Conservation (phyloP, 2,329 filamentous ascomycete species). For the Exserohilum rostratum region DNA sequence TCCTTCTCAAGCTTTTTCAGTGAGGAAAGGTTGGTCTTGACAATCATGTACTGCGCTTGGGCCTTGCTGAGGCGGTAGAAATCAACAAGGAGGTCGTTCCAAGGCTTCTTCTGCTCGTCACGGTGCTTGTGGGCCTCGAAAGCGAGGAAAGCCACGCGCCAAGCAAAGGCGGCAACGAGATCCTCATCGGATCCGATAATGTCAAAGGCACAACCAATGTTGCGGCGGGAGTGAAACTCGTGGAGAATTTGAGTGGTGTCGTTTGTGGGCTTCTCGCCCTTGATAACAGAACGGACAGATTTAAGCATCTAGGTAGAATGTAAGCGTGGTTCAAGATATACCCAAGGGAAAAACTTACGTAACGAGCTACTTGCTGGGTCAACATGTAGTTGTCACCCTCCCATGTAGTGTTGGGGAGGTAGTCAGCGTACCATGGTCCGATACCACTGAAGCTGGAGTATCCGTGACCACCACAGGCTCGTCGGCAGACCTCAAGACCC, state of each 20-base stretch:
- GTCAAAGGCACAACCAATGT: slow-evolving; percentile 76
- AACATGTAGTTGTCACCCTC: slow-evolving; percentile 86
- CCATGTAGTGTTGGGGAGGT: slow-evolving; percentile 73
- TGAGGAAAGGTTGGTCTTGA: slow-evolving; percentile 78
- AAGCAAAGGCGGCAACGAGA: slow-evolving; percentile 75
- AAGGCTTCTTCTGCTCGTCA: slow-evolving; percentile 75
- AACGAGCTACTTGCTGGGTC: slow-evolving; percentile 77
- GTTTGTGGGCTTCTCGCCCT: slow-evolving; percentile 67
- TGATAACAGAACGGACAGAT: slow-evolving; percentile 72
- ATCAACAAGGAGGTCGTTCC: slow-evolving; percentile 77
- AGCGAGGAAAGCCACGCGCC: slow-evolving; percentile 75
- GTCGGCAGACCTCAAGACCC: slow-evolving; percentile 74
- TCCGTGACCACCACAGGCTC: slow-evolving; percentile 78
- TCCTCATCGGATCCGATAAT: slow-evolving; percentile 73
- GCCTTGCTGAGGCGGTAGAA: slow-evolving; percentile 79
- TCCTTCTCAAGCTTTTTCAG: slow-evolving; percentile 63
- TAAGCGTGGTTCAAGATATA: slow-evolving; percentile 3
- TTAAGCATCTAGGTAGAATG: slow-evolving; percentile 65
- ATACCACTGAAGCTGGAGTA: slow-evolving; percentile 80
- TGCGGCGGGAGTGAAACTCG: slow-evolving; percentile 67
- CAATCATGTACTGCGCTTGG: slow-evolving; percentile 77
- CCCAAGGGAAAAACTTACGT: slow-evolving; percentile 53
- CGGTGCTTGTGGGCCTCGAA: slow-evolving; percentile 77
- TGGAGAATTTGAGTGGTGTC: slow-evolving; percentile 72
- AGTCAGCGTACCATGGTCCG: slow-evolving; percentile 75